phyloP scores from a whole-genome alignment of 768 basidiomycete species.

The Boletellus ananiceps region DNA sequence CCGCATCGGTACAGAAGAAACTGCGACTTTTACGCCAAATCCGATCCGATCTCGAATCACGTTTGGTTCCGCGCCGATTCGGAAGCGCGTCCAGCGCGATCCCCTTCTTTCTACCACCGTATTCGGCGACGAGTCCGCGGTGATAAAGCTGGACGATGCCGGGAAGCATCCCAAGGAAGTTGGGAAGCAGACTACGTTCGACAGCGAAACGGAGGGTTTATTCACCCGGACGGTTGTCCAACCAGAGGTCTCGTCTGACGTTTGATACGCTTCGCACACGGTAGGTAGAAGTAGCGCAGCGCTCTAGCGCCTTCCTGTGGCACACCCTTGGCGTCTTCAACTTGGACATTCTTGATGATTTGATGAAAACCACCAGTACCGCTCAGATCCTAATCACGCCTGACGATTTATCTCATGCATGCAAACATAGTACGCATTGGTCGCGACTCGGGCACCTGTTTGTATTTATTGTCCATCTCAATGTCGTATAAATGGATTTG shows the following conservation, averaged over 20 bases:
- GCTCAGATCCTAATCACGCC: no score
- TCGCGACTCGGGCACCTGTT: no score
- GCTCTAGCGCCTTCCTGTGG: no score
- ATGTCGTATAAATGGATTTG: no score
- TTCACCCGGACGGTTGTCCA: not conserved
- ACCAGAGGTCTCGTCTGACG: not conserved
- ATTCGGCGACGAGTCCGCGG: not conserved
- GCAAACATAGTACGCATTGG: no score
- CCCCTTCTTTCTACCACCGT: not conserved
- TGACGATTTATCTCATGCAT: no score
- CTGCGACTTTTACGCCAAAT: not conserved
- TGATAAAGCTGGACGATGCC: not conserved
- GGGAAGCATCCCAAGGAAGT: not conserved
- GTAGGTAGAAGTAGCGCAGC: no score
- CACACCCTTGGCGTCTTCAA: no score
- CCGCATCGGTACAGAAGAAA: constrained; percentile 4
- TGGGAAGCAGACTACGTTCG: not conserved
- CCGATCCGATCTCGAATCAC: not conserved
- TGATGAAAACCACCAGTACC: no score
- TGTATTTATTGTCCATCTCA: no score
- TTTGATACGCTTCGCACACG: not conserved
- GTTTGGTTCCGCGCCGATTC: not conserved
- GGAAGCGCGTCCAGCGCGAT: not conserved
- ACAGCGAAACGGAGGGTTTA: not conserved
- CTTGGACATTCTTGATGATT: no score